Evolutionary conservation across 345 rosid genomes (phyloP).

Genomic region (Eutrema heterophyllum): DNA sequence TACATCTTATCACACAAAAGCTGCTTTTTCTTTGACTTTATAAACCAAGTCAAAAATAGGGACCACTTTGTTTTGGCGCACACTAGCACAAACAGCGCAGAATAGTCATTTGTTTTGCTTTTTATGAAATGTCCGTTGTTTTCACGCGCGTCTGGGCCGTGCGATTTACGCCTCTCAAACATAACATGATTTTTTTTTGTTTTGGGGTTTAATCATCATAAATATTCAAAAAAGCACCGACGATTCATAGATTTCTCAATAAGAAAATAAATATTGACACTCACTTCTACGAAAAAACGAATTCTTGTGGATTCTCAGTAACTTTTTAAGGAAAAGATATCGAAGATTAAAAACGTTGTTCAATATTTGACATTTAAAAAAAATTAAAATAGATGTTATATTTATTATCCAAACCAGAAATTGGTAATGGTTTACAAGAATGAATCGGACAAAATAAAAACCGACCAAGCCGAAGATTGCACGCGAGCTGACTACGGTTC

Average conservation of each 20-base stretch:
- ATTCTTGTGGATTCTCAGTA: no score
- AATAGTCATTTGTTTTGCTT: slow-evolving; percentile 1
- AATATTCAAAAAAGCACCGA: not conserved
- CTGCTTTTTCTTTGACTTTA: slow-evolving; percentile 60
- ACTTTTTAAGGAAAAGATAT: no score
- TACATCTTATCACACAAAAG: slow-evolving; percentile 21
- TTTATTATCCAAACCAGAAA: no score
- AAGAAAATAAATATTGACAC: not conserved
- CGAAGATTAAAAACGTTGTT: no score
- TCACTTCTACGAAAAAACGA: not conserved
- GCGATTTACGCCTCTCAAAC: not conserved
- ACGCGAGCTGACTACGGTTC: no score
- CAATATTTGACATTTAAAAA: no score
- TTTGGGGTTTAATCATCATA: not conserved
- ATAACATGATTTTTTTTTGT: not conserved
- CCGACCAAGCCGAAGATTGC: no score
- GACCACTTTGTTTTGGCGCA: slow-evolving; percentile 13
- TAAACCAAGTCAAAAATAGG: slow-evolving; percentile 50
- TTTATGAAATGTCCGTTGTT: not conserved
- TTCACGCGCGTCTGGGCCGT: slow-evolving; percentile 11
- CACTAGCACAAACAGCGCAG: slow-evolving; percentile 2
- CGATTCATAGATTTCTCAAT: not conserved
- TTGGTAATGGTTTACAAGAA: no score
- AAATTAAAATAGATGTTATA: no score
- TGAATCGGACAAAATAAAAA: no score